Conservation (phyloP, 176 grass and related monocot genomes). For the Aegilops tauschii region DNA sequence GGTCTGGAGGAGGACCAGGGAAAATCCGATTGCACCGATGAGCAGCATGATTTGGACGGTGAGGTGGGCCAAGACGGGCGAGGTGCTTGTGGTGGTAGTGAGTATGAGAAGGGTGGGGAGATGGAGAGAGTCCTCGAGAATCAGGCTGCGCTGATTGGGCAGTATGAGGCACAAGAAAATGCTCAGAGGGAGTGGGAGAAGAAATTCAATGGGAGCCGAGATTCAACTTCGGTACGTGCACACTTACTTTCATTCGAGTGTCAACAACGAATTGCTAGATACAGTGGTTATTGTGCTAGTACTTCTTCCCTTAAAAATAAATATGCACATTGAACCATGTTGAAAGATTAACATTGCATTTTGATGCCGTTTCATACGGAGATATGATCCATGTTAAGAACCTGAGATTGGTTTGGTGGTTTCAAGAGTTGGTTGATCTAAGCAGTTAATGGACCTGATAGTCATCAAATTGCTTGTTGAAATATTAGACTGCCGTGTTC, state of each 20-base stretch:
- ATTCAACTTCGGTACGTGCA: constrained; percentile 40
- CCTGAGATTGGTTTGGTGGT: not conserved
- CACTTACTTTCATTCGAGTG: not conserved
- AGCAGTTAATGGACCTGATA: not conserved
- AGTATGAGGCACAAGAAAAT: constrained; percentile 77
- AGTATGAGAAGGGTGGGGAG: constrained; percentile 49
- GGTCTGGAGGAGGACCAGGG: constrained; percentile 17
- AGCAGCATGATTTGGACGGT: constrained; percentile 44
- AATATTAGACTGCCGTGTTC: not conserved
- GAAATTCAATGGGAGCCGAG: constrained; percentile 48
- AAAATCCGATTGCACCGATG: constrained; percentile 42
- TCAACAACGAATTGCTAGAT: not conserved
- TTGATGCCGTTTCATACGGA: not conserved
- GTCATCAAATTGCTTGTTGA: not conserved
- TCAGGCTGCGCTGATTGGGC: constrained; percentile 78
- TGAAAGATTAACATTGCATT: not conserved
- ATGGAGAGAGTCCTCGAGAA: constrained; percentile 92
- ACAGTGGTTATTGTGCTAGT: not conserved
- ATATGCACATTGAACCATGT: not conserved
- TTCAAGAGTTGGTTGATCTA: not conserved
- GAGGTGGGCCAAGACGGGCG: constrained; percentile 36
- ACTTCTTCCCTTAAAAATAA: not conserved
- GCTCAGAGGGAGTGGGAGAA: constrained; percentile 98
- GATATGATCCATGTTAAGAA: not conserved
- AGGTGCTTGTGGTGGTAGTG: constrained; percentile 21